Evolutionary conservation across 2,329 filamentous ascomycete species (phyloP).

Genomic region (Akanthomyces lecanii): DNA sequence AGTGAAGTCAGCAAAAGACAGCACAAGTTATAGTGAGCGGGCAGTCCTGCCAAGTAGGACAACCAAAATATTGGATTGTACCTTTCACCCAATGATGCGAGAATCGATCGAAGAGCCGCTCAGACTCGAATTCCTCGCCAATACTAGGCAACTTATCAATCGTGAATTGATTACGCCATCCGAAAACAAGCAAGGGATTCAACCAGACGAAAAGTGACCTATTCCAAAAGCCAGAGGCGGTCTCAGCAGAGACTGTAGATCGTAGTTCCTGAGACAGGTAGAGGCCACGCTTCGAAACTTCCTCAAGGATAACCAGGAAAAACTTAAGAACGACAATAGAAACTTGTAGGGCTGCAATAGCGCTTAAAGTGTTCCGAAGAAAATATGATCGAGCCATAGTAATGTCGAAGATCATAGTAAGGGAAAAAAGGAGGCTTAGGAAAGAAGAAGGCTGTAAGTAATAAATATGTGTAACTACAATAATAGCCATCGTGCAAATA

Average conservation of each 20-base stretch:
- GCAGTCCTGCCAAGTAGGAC: too few relatives aligned
- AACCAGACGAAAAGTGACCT: slow-evolving; percentile 10
- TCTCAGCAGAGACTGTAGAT: not conserved
- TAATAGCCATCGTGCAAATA: slow-evolving; percentile 20
- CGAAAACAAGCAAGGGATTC: not conserved
- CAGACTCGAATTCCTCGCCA: not conserved
- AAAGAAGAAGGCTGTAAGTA: slow-evolving; percentile 31
- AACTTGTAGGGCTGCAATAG: slow-evolving; percentile 26
- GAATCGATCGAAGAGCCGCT: not conserved
- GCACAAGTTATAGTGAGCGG: too few relatives aligned
- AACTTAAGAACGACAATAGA: slow-evolving; percentile 26
- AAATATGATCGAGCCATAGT: slow-evolving; percentile 31
- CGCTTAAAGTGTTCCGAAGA: slow-evolving; percentile 23
- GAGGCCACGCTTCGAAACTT: slow-evolving; percentile 25
- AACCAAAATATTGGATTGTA: not conserved
- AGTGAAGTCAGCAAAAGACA: too few relatives aligned
- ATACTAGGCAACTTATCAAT: not conserved
- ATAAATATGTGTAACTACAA: slow-evolving; percentile 30
- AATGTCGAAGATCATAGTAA: slow-evolving; percentile 31
- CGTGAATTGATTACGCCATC: not conserved
- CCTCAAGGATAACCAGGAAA: slow-evolving; percentile 29
- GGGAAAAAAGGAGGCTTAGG: slow-evolving; percentile 29
- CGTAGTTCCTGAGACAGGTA: not conserved
- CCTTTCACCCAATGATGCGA: not conserved
- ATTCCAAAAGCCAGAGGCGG: slow-evolving; percentile 4